These are phyloP conservation scores for Boletus tomentosulus DNA, from an alignment of 768 basidiomycete species.

Conservation along the genomic window DNA sequence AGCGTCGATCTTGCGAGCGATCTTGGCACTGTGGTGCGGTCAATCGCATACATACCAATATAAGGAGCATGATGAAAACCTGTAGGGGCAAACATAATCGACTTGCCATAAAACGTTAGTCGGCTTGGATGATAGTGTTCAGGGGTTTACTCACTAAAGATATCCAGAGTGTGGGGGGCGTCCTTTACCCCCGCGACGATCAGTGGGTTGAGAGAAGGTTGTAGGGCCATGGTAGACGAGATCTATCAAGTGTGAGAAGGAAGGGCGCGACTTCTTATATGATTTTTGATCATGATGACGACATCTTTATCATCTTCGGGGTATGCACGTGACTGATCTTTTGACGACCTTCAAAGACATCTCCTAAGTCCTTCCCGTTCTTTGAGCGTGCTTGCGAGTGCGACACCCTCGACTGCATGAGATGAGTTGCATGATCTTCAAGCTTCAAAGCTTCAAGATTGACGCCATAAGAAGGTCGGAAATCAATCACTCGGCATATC, in stretches of 20 bases:
- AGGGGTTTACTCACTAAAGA: conserved; percentile 54
- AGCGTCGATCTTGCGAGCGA: conserved; percentile 54
- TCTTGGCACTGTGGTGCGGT: conserved; percentile 46
- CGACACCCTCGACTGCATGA: too few relatives aligned
- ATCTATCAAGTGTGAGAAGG: neutral
- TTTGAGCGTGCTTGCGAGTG: too few relatives aligned
- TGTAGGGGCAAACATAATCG: conserved; percentile 86
- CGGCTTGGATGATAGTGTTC: neutral
- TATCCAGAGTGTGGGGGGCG: conserved; percentile 75
- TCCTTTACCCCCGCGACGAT: conserved; percentile 54
- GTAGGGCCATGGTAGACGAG: conserved; percentile 59
- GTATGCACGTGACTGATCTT: neutral
- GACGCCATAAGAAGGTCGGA: too few relatives aligned
- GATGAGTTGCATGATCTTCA: too few relatives aligned
- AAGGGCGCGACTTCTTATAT: neutral
- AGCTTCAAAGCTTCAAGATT: too few relatives aligned
- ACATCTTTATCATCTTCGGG: neutral
- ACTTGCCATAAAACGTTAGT: conserved; percentile 38
- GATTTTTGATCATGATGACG: conserved; percentile 1
- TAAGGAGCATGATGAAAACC: conserved; percentile 33
- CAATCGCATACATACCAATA: neutral
- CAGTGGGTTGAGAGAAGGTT: conserved; percentile 65
- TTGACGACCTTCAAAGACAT: too few relatives aligned
- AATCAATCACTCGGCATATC: too few relatives aligned
- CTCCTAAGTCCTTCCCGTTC: too few relatives aligned